Evolutionary conservation across 163 green algal species (phyloP).

Genomic region (Chlamydomonas reinhardtii): DNA sequence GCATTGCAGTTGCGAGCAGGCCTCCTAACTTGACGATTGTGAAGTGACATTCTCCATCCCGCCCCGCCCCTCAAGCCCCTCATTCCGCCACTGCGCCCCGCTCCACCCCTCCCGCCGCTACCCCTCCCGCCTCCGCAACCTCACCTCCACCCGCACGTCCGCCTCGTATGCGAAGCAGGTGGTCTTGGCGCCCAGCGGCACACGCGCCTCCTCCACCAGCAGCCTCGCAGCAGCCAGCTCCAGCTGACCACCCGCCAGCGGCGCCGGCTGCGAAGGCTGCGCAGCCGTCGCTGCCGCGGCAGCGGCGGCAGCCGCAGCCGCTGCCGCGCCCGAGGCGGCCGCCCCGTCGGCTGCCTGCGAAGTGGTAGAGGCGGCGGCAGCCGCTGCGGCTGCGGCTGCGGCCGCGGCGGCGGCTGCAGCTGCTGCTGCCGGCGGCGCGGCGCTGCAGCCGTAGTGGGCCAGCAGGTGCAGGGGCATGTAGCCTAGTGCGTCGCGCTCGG

Average conservation of each 20-base stretch:
- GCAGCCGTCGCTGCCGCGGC: not conserved
- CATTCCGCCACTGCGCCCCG: too few species aligned
- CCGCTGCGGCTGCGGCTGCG: not conserved
- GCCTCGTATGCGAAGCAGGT: slow-evolving; percentile 47
- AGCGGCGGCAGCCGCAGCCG: not conserved
- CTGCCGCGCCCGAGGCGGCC: not conserved
- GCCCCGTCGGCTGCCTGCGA: not conserved
- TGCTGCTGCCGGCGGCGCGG: not conserved
- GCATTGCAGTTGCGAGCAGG: too few species aligned
- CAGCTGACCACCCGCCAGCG: not conserved
- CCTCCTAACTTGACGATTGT: too few species aligned
- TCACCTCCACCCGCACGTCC: slow-evolving; percentile 33
- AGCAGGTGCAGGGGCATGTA: slow-evolving; percentile 43
- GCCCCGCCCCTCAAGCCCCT: too few species aligned
- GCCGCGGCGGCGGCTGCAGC: not conserved
- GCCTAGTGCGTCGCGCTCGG: slow-evolving; percentile 37
- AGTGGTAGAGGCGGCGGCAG: not conserved
- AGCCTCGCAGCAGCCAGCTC: slow-evolving; percentile 38
- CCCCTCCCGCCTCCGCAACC: not conserved
- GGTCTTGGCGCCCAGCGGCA: slow-evolving; percentile 41
- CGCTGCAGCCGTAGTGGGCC: slow-evolving; percentile 44
- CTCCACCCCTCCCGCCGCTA: too few species aligned
- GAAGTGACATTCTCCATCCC: too few species aligned
- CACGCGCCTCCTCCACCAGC: slow-evolving; percentile 39
- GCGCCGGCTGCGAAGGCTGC: too few species aligned